phyloP scores from a whole-genome alignment of 78 protist species.

The Dictyostelium firmibasis region DNA sequence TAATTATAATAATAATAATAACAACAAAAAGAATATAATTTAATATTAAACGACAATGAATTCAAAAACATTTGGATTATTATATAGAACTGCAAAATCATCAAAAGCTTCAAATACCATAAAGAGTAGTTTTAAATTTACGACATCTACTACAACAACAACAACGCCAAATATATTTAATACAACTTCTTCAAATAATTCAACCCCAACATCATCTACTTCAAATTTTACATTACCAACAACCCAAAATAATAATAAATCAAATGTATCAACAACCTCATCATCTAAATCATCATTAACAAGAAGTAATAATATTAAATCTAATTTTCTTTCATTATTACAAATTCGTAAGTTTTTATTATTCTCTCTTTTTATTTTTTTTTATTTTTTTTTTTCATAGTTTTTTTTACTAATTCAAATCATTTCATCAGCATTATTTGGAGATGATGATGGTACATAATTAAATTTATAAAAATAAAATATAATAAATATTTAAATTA shows the following conservation, averaged over 20 bases:
- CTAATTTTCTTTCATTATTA: not conserved
- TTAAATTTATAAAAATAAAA: not conserved
- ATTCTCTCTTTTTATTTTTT: not conserved
- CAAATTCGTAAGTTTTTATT: not conserved
- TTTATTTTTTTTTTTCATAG: not conserved
- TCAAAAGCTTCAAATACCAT: not conserved
- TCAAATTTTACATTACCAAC: constrained; percentile 1
- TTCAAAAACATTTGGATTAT: not conserved
- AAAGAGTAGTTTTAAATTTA: not conserved
- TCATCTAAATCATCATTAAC: not conserved
- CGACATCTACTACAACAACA: not conserved
- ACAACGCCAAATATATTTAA: not conserved
- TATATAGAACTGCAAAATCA: not conserved
- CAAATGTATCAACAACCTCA: not conserved
- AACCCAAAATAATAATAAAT: not conserved
- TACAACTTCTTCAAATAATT: not conserved
- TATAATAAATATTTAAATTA: not conserved
- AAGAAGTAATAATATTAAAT: not conserved
- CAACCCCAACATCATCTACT: not conserved
- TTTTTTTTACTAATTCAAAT: not conserved
- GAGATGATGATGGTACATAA: constrained; percentile 76
- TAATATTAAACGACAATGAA: too few relatives aligned
- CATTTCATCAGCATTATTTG: not conserved
- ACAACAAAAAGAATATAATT: too few relatives aligned
- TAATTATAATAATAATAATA: too few relatives aligned